These are phyloP conservation scores for Aegilops bicornis DNA, from an alignment of 176 grass and related monocot genomes.

Conservation along the genomic window DNA sequence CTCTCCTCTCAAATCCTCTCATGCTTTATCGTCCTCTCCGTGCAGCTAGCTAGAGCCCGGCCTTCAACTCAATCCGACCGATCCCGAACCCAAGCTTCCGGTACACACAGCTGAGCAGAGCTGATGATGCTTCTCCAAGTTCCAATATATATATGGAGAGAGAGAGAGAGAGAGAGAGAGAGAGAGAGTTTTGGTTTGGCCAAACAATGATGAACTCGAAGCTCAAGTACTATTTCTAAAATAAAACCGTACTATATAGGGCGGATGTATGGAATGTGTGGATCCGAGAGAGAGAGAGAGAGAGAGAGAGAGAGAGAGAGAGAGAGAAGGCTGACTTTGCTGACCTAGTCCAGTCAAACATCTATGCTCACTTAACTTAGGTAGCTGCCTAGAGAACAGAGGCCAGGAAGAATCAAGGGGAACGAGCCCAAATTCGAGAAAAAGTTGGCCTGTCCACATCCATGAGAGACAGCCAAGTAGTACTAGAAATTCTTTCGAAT, in stretches of 20 bases:
- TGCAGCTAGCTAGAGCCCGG: neutral
- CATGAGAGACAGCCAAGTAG: slow-evolving; percentile 20
- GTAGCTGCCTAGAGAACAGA: slow-evolving; percentile 1
- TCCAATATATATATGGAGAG: neutral
- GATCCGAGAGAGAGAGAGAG: too few species aligned
- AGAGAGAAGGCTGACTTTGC: slow-evolving; percentile 33
- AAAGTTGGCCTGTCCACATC: slow-evolving; percentile 13
- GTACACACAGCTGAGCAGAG: too few species aligned
- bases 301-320: neutral
- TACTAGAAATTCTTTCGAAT: neutral
- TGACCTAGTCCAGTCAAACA: slow-evolving; percentile 90
- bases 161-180: neutral
- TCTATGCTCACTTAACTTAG: slow-evolving; percentile 31
- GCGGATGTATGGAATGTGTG: slow-evolving; percentile 38
- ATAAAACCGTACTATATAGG: slow-evolving; percentile 26
- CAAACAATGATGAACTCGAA: slow-evolving; percentile 3
- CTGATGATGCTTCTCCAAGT: neutral
- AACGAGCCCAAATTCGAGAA: slow-evolving; percentile 24
- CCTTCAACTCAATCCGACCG: slow-evolving; percentile 26
- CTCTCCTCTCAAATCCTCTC: slow-evolving; percentile 67
- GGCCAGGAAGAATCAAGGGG: slow-evolving; percentile 17
- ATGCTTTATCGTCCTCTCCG: slow-evolving; percentile 8
- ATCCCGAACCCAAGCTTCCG: slow-evolving; percentile 12
- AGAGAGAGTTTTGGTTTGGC: neutral
- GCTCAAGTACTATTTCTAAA: slow-evolving; percentile 11